phyloP scores from a whole-genome alignment of 495 filamentous ascomycete species.

The Sordaria brevicollis region DNA sequence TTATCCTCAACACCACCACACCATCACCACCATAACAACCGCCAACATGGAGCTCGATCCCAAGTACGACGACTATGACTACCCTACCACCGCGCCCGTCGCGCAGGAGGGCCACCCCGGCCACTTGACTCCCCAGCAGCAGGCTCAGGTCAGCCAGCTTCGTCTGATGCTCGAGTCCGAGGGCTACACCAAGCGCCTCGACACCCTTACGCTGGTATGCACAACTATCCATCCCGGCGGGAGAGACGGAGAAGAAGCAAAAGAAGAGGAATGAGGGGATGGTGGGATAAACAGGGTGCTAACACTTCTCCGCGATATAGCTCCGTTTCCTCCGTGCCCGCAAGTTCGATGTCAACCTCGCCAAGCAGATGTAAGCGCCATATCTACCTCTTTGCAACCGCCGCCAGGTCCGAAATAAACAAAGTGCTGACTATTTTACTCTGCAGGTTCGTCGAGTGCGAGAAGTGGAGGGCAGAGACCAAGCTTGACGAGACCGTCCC shows the following conservation, averaged over 20 bases:
- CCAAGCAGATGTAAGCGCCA: conserved; percentile 71
- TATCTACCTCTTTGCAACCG: background rate
- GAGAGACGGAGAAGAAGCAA: background rate
- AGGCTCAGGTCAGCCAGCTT: conserved; percentile 81
- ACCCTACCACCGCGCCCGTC: conserved; percentile 64
- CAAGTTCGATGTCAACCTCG: conserved; percentile 78
- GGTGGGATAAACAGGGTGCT: conserved; percentile 1
- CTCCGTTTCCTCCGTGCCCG: conserved; percentile 85
- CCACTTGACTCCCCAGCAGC: conserved; percentile 75
- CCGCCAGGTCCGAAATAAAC: background rate
- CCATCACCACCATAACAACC: conserved; percentile 13
- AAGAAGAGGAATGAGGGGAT: background rate
- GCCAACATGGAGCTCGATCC: conserved; percentile 53
- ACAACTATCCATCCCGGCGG: background rate
- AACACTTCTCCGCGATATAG: conserved; percentile 34
- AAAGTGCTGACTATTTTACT: conserved; percentile 12
- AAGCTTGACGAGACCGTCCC: conserved; percentile 75
- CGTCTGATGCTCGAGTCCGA: conserved; percentile 72
- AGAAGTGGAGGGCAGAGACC: conserved; percentile 77
- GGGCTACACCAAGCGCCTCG: conserved; percentile 75
- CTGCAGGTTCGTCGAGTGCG: conserved; percentile 76
- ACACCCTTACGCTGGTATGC: conserved; percentile 77
- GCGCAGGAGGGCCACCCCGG: conserved; percentile 73
- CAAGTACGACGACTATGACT: conserved; percentile 96
- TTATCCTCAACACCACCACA: conserved; percentile 5